phyloP scores from a whole-genome alignment of 306 rosid species.

The Adenanthera pavonina region DNA sequence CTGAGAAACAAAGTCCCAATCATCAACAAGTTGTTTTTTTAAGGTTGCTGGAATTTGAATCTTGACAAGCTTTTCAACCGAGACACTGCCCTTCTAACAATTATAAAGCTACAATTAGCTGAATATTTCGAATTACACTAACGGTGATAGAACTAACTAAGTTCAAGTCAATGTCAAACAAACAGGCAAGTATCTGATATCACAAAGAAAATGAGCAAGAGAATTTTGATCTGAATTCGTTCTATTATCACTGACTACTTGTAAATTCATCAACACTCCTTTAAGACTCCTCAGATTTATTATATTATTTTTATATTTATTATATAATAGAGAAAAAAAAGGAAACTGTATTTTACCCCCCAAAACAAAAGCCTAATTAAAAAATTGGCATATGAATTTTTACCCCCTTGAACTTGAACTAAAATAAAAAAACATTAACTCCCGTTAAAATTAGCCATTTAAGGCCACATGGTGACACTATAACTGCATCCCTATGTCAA shows the following conservation, averaged over 20 bases:
- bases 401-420: not conserved
- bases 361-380: not conserved
- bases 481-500: not conserved
- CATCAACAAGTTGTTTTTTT: conserved; percentile 96
- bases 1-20: conserved; percentile 83
- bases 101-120: conserved; percentile 47
- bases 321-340: not conserved
- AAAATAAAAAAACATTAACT: not conserved
- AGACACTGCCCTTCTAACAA: conserved; percentile 67
- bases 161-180: not conserved
- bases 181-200: not conserved
- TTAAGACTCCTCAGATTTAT: not conserved
- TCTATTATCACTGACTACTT: not conserved
- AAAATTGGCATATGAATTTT: not conserved
- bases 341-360: not conserved
- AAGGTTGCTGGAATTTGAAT: conserved; percentile 93
- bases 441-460: not conserved
- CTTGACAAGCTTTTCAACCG: conserved; percentile 80
- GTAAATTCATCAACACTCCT: not conserved
- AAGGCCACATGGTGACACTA: not conserved
- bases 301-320: not conserved
- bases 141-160: not conserved
- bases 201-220: not conserved
- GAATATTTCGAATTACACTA: conserved; percentile 24
- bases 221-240: not conserved